A percentile compares a stretch with the other conserved stretches of the same genome.
These are phyloP conservation scores for Lanzia echinophila DNA, from an alignment of 2,329 filamentous ascomycete species.

Conservation along the genomic window DNA sequence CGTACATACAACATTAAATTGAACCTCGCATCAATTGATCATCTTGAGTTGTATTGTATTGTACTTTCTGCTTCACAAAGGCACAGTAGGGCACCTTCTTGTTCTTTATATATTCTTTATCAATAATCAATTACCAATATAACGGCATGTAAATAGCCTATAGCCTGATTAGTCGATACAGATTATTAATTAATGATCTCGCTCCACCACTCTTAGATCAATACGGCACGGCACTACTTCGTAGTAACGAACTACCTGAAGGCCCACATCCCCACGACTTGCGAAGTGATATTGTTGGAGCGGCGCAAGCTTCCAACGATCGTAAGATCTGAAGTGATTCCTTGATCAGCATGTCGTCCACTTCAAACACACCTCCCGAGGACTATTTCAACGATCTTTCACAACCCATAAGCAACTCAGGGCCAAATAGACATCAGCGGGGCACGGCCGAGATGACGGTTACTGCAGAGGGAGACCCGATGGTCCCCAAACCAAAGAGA, in stretches of 20 bases:
- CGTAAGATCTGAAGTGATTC: background rate
- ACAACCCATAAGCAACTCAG: constrained; percentile 30
- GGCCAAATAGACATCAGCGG: constrained; percentile 27
- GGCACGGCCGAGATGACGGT: constrained; percentile 30
- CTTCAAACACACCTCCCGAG: constrained; percentile 32
- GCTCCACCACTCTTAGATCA: background rate
- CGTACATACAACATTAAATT: too few species aligned
- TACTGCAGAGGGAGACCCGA: constrained; percentile 40
- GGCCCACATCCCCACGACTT: background rate
- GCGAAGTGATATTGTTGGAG: background rate
- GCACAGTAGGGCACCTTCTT: background rate
- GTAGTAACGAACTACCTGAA: background rate
- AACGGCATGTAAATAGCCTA: background rate
- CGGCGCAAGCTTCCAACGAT: background rate
- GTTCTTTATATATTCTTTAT: background rate
- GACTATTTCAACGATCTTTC: constrained; percentile 53
- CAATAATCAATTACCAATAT: background rate
- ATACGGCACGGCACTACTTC: background rate
- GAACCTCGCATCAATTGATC: background rate
- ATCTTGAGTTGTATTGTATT: background rate
- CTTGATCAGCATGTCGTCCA: constrained; percentile 26
- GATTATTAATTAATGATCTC: background rate
- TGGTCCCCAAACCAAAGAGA: constrained; percentile 75
- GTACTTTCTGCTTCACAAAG: background rate
- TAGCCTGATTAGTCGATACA: background rate